A percentile compares a stretch with the other conserved stretches of the same genome.
Evolutionary conservation across 352 stramenopile genomes (phyloP).

Genomic region (Aphanomyces stellatus): DNA sequence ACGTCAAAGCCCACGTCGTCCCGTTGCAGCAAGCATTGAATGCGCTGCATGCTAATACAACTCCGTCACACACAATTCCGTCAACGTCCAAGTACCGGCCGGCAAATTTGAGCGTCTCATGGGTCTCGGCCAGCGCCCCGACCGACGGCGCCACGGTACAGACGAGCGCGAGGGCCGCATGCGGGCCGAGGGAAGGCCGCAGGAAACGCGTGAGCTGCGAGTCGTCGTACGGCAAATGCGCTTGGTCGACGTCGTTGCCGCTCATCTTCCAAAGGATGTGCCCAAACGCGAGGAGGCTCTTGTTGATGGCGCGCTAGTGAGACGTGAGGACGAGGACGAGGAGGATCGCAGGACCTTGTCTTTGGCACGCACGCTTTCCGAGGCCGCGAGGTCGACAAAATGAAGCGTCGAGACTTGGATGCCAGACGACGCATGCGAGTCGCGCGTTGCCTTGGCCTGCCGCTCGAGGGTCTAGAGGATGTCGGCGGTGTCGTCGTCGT

Average conservation of each 20-base stretch:
- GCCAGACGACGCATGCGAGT: background rate
- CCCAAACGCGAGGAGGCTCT: constrained; percentile 15
- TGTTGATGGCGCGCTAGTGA: background rate
- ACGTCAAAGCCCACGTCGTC: too few species aligned
- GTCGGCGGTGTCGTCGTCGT: too few species aligned
- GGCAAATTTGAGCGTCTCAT: constrained; percentile 18
- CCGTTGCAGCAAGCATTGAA: too few species aligned
- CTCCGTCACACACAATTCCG: too few species aligned
- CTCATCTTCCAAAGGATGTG: constrained; percentile 13
- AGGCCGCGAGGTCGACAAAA: constrained; percentile 10
- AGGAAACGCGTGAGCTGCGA: constrained; percentile 8
- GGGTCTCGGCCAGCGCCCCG: background rate
- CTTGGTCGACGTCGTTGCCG: background rate
- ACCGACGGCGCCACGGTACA: background rate
- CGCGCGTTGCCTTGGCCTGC: too few species aligned
- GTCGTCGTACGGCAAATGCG: constrained; percentile 3
- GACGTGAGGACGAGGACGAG: too few species aligned
- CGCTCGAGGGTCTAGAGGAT: too few species aligned
- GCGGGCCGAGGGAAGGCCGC: background rate
- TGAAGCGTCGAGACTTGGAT: background rate
- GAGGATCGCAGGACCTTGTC: too few species aligned
- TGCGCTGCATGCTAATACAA: too few species aligned
- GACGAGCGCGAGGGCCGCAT: background rate
- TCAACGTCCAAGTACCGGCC: too few species aligned
- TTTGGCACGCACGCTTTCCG: constrained; percentile 6